These are phyloP conservation scores for Ramularia collo-cygni DNA, from an alignment of 2,329 filamentous ascomycete genomes.

Conservation along the genomic window DNA sequence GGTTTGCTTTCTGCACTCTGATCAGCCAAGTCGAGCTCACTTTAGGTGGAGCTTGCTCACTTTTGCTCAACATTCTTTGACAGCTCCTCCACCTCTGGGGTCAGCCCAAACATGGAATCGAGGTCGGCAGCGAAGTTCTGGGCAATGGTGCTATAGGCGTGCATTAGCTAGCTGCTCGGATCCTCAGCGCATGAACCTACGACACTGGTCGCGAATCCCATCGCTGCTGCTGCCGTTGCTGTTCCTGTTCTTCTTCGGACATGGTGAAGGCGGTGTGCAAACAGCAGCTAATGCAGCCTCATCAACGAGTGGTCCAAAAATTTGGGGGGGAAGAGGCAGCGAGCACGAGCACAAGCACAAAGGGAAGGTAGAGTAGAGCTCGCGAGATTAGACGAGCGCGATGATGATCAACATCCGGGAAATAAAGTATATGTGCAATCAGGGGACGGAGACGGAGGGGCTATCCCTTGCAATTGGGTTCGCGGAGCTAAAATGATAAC, in stretches of 20 bases:
- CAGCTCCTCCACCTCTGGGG: conserved; percentile 63
- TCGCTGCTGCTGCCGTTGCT: conserved; percentile 2
- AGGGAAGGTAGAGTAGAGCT: too few species aligned
- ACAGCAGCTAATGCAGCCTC: too few species aligned
- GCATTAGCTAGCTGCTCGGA: background rate
- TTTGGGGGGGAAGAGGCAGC: too few species aligned
- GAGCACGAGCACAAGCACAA: too few species aligned
- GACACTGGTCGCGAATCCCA: conserved; percentile 20
- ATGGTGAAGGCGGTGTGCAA: conserved; percentile 6
- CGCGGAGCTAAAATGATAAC: too few species aligned
- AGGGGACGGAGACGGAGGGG: too few species aligned
- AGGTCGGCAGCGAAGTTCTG: conserved; percentile 80
- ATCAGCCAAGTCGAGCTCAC: conserved; percentile 2
- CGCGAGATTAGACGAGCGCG: too few species aligned
- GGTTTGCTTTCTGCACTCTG: conserved; percentile 61
- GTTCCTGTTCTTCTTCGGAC: conserved; percentile 8
- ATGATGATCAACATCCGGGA: too few species aligned
- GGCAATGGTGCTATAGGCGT: conserved; percentile 64
- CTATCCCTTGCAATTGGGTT: too few species aligned
- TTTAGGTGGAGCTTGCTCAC: conserved; percentile 44
- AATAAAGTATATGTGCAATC: too few species aligned
- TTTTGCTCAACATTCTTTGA: conserved; percentile 72
- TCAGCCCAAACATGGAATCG: conserved; percentile 82
- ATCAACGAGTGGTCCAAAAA: too few species aligned
- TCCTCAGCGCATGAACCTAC: conserved; percentile 12